A percentile compares a stretch with the other conserved stretches of the same genome.
phyloP scores from a whole-genome alignment of 179 eudicot genomes.

The Silene coronaria region DNA sequence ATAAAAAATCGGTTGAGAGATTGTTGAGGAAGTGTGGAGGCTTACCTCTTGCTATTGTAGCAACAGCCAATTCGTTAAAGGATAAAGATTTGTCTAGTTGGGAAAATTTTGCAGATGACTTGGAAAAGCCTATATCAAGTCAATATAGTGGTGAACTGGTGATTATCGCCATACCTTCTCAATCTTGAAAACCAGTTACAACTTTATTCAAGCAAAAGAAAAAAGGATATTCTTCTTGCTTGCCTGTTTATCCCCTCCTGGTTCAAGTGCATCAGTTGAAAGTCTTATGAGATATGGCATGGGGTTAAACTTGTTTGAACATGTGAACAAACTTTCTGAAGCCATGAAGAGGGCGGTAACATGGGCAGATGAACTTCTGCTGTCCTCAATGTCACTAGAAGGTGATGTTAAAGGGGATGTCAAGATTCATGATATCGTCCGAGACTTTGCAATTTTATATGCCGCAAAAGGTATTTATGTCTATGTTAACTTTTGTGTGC shows the following conservation, averaged over 20 bases:
- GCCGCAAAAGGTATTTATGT: neutral
- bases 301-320: neutral
- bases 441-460: neutral
- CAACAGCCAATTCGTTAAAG: neutral
- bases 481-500: neutral
- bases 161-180: neutral
- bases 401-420: neutral
- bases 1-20: neutral
- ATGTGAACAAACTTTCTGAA: neutral
- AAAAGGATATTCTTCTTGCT: neutral
- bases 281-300: neutral
- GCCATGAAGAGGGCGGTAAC: neutral
- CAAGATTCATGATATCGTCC: conserved; percentile 1
- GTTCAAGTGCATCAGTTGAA: neutral
- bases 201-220: neutral
- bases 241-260: neutral
- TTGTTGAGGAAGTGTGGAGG: neutral
- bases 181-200: neutral
- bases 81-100: neutral
- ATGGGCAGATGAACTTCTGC: neutral
- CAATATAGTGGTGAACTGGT: neutral
- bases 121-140: neutral
- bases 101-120: neutral
- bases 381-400: neutral
- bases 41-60: neutral